These are phyloP conservation scores for Penicillium digitatum DNA, from an alignment of 2,329 filamentous ascomycete species.

Conservation along the genomic window DNA sequence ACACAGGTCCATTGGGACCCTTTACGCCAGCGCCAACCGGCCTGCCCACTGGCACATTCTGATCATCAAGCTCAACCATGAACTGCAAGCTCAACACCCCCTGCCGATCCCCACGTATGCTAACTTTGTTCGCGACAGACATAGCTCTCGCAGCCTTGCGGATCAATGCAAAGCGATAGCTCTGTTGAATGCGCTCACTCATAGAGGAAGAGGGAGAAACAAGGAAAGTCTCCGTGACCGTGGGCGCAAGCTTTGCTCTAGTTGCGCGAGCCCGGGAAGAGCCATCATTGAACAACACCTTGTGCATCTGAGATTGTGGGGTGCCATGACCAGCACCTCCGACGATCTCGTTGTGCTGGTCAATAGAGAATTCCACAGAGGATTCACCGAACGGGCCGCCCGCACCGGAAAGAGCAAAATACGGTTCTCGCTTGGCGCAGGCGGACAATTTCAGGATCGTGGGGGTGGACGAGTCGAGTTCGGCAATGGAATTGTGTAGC, in stretches of 20 bases:
- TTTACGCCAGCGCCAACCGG: constrained; percentile 23
- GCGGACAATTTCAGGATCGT: constrained; percentile 66
- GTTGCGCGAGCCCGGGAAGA: constrained; percentile 32
- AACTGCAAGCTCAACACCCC: constrained; percentile 93
- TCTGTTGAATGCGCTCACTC: constrained; percentile 64
- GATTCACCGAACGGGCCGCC: constrained; percentile 58
- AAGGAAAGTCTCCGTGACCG: constrained; percentile 50
- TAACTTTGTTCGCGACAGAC: constrained; percentile 87
- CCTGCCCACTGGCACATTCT: constrained; percentile 38
- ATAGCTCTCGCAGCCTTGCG: constrained; percentile 88
- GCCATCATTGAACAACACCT: constrained; percentile 38
- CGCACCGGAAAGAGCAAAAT: constrained; percentile 67
- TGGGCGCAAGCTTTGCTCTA: constrained; percentile 39
- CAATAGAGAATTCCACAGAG: constrained; percentile 57
- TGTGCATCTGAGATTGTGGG: constrained; percentile 25
- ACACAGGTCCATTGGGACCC: constrained; percentile 31
- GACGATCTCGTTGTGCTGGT: constrained; percentile 31
- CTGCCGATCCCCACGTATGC: constrained; percentile 78
- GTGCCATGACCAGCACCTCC: constrained; percentile 18
- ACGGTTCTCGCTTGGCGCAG: constrained; percentile 58
- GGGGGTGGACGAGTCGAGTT: constrained; percentile 63
- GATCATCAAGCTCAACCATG: constrained; percentile 78
- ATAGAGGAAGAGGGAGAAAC: constrained; percentile 55
- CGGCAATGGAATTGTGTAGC: constrained; percentile 50
- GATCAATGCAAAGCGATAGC: constrained; percentile 82